Base-by-base conservation (phyloP, 345 rosid genomes). In the Kandelia obovata region DNA sequence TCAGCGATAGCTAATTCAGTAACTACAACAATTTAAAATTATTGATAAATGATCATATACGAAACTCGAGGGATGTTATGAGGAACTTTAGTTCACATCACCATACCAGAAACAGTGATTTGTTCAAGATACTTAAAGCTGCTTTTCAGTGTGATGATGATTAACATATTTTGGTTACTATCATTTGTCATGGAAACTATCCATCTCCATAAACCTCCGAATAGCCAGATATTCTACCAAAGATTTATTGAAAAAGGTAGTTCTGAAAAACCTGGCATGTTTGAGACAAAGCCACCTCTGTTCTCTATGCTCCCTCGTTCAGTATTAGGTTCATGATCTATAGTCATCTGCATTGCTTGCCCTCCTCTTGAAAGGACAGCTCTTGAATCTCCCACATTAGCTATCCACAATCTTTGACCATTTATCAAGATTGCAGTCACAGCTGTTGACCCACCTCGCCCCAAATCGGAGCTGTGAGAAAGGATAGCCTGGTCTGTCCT, bases 391-490 rank as follows among this genome's bases (percentile, higher is more conserved):
- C 88, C 95, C 37, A 89, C 82, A 68, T 89, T 89, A 35, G 90
- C 92, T 60, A 89, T 77, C 87, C 83, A 87, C 68, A 87, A 61
- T 70, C 58, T 83, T 69, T 58, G 70, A 60, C 87, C 84, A 65
- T 85, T 81, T 46, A 85, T 75, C 80, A 87, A 66, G 67, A 89
- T 79, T 17, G 90, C 95, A 70, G 95, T 89, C 71, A 85, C 95
- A 9, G 95, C 95, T 55, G 95, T 89, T 1, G 95, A 89, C 1
- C 95, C 95, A 31, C 95, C 95, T 59, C 88, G 83, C 32, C 92
- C 91, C 81, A 90, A 69, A 72, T 80, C 87, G 27, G 85, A 74
- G 70, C 80, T 82, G 59, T 75, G 80, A 11, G 88, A 81, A 49
- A 89, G 78, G 78, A 89, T 87, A 30, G 79, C 81, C 75, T 83